Conservation (phyloP, 305 asterid species). For the Striga hermonthica region DNA sequence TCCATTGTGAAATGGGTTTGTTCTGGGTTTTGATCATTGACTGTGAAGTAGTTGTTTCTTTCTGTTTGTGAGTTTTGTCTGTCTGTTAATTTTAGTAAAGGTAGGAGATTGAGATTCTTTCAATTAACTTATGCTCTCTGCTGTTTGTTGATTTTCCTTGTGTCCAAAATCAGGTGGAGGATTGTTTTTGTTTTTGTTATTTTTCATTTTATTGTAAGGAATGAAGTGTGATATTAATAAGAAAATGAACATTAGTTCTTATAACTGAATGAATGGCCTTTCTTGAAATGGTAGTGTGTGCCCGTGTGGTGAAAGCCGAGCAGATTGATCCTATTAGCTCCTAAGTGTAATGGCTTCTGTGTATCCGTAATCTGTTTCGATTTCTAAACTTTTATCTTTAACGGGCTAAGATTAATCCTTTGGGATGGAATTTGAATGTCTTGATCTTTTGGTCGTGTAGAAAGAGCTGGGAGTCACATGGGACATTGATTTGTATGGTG, state of each 20-base stretch:
- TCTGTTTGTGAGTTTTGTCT: background rate
- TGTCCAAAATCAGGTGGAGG: background rate
- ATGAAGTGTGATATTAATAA: too few species aligned
- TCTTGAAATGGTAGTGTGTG: background rate
- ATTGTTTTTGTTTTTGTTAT: background rate
- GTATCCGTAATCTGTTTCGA: too few species aligned
- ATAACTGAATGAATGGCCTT: background rate
- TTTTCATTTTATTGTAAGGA: too few species aligned
- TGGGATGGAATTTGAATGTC: background rate
- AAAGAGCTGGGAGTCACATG: slow-evolving; percentile 84
- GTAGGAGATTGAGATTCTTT: too few species aligned
- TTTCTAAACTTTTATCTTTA: background rate
- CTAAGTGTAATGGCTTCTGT: too few species aligned
- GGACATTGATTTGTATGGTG: slow-evolving; percentile 93
- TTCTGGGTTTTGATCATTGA: slow-evolving; percentile 20
- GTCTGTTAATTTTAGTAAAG: too few species aligned
- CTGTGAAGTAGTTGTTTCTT: background rate
- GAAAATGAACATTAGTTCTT: too few species aligned
- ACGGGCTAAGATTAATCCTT: background rate
- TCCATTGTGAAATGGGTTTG: slow-evolving; percentile 12
- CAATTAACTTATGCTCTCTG: background rate
- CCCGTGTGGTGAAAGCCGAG: slow-evolving; percentile 6
- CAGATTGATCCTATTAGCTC: background rate
- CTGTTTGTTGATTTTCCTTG: background rate
- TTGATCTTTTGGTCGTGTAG: slow-evolving; percentile 41